Percentiles rank a stretch among this genome's conserved stretches.
Conservation (phyloP, 805 yeast species). For the Jamesozyma lodderae region DNA sequence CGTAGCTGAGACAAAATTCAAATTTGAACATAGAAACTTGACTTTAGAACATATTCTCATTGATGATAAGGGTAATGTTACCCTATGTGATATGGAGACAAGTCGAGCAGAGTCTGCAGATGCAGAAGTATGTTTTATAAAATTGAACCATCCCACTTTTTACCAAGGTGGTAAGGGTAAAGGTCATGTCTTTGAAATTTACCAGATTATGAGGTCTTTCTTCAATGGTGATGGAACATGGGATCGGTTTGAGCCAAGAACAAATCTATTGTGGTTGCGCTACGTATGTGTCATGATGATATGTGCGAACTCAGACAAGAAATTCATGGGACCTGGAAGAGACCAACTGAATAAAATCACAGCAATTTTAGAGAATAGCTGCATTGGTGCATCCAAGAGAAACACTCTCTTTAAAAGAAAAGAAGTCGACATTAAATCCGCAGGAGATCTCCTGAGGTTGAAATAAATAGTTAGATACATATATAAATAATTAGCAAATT, state of each 20-base stretch:
- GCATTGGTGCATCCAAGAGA: slow-evolving; percentile 1
- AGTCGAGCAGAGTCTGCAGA: slow-evolving; percentile 31
- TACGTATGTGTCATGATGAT: slow-evolving; percentile 46
- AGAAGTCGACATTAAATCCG: slow-evolving; percentile 13
- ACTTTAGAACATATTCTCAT: slow-evolving; percentile 58
- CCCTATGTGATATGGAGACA: slow-evolving; percentile 50
- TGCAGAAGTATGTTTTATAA: slow-evolving; percentile 35
- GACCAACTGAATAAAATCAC: slow-evolving; percentile 15
- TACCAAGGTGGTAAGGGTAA: slow-evolving; percentile 55
- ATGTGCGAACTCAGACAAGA: slow-evolving; percentile 18
- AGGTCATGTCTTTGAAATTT: slow-evolving; percentile 54
- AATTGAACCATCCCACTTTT: slow-evolving; percentile 57
- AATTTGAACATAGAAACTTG: slow-evolving; percentile 65
- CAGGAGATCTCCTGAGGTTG: slow-evolving; percentile 19
- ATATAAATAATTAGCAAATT: background rate
- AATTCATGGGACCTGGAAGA: slow-evolving; percentile 12
- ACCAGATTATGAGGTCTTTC: slow-evolving; percentile 42
- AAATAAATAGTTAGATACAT: slow-evolving; percentile 7
- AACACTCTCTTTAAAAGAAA: slow-evolving; percentile 10
- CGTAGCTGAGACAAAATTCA: slow-evolving; percentile 40
- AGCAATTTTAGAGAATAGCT: slow-evolving; percentile 4
- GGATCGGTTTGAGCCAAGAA: slow-evolving; percentile 30
- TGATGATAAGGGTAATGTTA: slow-evolving; percentile 33
- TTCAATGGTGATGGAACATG: slow-evolving; percentile 17
- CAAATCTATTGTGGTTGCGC: slow-evolving; percentile 58